Evolutionary conservation across 805 yeast genomes (phyloP).

Genomic region (Candida broadrunensis): DNA sequence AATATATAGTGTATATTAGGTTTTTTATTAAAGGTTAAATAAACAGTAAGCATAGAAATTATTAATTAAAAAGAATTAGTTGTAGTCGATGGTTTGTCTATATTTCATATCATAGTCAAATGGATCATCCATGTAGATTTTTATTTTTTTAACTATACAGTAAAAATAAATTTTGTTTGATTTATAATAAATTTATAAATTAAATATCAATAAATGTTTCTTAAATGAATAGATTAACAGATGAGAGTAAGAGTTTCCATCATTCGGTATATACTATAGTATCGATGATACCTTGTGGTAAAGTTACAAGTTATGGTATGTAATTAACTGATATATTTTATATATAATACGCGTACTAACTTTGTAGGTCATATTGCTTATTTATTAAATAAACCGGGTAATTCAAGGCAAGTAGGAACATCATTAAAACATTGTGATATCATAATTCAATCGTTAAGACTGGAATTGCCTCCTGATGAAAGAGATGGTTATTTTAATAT

Average conservation of each 20-base stretch:
- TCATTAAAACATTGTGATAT: slow-evolving; percentile 50
- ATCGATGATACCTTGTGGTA: slow-evolving; percentile 55
- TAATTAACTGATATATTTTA: neutral
- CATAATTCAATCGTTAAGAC: slow-evolving; percentile 20
- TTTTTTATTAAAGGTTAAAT: neutral
- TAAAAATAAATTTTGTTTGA: too few species aligned
- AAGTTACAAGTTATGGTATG: slow-evolving; percentile 66
- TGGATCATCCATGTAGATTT: too few species aligned
- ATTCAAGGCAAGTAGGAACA: slow-evolving; percentile 73
- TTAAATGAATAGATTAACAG: slow-evolving; percentile 15
- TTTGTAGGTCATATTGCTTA: slow-evolving; percentile 61
- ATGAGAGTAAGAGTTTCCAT: slow-evolving; percentile 57
- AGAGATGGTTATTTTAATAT: slow-evolving; percentile 10
- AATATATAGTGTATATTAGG: slow-evolving; percentile 1
- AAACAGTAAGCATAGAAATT: neutral
- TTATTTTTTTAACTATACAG: too few species aligned
- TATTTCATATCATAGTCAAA: too few species aligned
- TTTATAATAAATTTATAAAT: too few species aligned
- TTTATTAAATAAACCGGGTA: slow-evolving; percentile 57
- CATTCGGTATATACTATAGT: slow-evolving; percentile 57
- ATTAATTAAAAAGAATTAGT: neutral
- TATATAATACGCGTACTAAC: neutral
- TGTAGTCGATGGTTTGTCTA: too few species aligned
- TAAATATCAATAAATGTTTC: too few species aligned
- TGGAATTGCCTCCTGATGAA: slow-evolving; percentile 12